A percentile compares a stretch with the other conserved stretches of the same genome.
phyloP scores from a whole-genome alignment of 1,284 basidiomycete species.

The Heliocybe sulcata region DNA sequence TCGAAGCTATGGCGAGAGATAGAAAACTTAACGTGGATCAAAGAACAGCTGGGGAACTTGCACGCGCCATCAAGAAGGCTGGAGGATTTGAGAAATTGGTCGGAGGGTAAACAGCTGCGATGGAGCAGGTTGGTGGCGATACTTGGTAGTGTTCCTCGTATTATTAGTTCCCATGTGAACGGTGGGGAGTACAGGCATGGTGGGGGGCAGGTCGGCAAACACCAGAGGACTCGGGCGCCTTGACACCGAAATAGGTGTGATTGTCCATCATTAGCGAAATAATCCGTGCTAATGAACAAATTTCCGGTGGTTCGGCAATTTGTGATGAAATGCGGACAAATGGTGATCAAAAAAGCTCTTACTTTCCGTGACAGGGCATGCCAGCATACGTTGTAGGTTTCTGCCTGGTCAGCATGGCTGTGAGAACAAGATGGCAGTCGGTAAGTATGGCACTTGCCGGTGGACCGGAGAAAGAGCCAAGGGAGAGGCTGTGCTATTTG shows the following conservation, averaged over 20 bases:
- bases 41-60: conserved; percentile 81
- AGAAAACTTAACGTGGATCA: conserved; percentile 79
- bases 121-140: not conserved
- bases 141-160: not conserved
- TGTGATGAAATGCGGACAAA: not conserved
- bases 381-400: not conserved
- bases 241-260: not conserved
- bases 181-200: not conserved
- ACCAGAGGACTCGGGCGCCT: not conserved
- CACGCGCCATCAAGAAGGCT: conserved; percentile 48
- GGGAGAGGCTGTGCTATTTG: not conserved
- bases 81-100: conserved; percentile 27
- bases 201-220: not conserved
- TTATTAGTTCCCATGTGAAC: not conserved
- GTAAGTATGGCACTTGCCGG: not conserved
- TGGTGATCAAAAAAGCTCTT: not conserved
- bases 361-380: not conserved
- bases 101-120: not conserved
- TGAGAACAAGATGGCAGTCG: not conserved
- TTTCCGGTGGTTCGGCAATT: not conserved
- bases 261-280: not conserved
- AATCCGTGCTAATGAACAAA: not conserved
- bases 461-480: not conserved
- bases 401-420: not conserved
- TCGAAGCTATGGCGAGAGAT: conserved; percentile 76